Evolutionary conservation across 2,329 filamentous ascomycete genomes (phyloP).

Genomic region (Boeremia exigua): DNA sequence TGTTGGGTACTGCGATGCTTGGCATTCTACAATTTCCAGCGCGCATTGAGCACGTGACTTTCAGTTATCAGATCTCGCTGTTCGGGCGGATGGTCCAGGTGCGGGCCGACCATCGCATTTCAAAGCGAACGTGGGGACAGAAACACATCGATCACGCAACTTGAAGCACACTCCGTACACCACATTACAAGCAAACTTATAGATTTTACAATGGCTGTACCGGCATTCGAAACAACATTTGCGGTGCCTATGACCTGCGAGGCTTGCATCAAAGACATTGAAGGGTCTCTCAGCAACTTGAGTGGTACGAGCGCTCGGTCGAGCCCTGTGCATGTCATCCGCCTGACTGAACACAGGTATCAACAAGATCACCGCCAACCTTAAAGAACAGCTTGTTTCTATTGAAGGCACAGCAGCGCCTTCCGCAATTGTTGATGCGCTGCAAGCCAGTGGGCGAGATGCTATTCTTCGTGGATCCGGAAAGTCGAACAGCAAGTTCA

Average conservation of each 20-base stretch:
- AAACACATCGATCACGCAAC: constrained; percentile 18
- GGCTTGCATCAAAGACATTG: constrained; percentile 84
- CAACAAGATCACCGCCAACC: constrained; percentile 78
- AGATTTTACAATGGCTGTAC: constrained; percentile 37
- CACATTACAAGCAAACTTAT: neutral
- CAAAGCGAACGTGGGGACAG: constrained; percentile 35
- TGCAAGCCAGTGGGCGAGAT: constrained; percentile 89
- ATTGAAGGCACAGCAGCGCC: constrained; percentile 91
- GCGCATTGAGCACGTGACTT: neutral
- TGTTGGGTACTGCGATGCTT: constrained; percentile 9
- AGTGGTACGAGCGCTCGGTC: constrained; percentile 57
- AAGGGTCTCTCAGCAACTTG: constrained; percentile 76
- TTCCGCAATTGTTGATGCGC: constrained; percentile 85
- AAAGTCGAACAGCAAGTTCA: constrained; percentile 75
- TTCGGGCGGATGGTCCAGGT: constrained; percentile 9
- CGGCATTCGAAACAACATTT: constrained; percentile 76
- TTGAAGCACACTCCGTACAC: neutral
- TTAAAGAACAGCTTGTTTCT: constrained; percentile 82
- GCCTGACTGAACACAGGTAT: constrained; percentile 65
- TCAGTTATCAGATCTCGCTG: constrained; percentile 8
- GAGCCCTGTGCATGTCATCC: constrained; percentile 29
- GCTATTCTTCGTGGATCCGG: constrained; percentile 92
- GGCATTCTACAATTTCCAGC: constrained; percentile 12
- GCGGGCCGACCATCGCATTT: constrained; percentile 40
- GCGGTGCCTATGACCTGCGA: constrained; percentile 94